Evolutionary conservation across 1,284 basidiomycete species (phyloP), one percentile per base, ranked within the genome.

Genomic region (Schizopora paradoxa): DNA sequence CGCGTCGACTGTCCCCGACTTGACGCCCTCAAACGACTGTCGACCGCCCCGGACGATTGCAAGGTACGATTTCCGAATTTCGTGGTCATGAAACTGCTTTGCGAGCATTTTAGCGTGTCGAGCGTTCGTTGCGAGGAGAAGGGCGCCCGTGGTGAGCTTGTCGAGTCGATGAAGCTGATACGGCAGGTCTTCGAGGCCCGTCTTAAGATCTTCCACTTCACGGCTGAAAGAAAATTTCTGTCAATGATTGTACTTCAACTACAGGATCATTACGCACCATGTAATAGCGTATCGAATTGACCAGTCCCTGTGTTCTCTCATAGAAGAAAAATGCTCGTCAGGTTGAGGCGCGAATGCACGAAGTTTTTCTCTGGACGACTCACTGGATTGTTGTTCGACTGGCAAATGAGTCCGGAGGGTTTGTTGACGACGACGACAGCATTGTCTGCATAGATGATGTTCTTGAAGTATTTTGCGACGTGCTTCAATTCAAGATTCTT

Each of bases 141-240:
- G 62, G 22, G 70, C 70, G 4, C 84, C 84, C 0, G 83, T 86
- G 0, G 84, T 86, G 5, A 78, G 82, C 67, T 81, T 83, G 66
- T 86, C 84, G 6, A 86, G 68, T 6, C 84, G 72, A 57, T 86
- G 84, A 11, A 84, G 72, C 3, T 76, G 66, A 45, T 66, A 67
- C 6, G 74, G 78, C 7, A 58, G 51, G 16, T 54, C 54, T 11
- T 59, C 48, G 25, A 79, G 57, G 4, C 54, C n/a, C n/a, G n/a
- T n/a, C n/a, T n/a, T n/a, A n/a, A 51, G 27, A 75, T 62, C 26
- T 57, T 49, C 13, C 53, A 40, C 35, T 63, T 65, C 27, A 77
- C 49, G 39, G 65, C 78, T 81, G 27, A 4, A 42, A 3, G 23
- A 39, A 41, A 7, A 16, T 27, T 13, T 19, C 14, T 21, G 19